These are phyloP conservation scores for Ceratocystis variospora DNA, from an alignment of 2,329 filamentous ascomycete species.

Conservation along the genomic window DNA sequence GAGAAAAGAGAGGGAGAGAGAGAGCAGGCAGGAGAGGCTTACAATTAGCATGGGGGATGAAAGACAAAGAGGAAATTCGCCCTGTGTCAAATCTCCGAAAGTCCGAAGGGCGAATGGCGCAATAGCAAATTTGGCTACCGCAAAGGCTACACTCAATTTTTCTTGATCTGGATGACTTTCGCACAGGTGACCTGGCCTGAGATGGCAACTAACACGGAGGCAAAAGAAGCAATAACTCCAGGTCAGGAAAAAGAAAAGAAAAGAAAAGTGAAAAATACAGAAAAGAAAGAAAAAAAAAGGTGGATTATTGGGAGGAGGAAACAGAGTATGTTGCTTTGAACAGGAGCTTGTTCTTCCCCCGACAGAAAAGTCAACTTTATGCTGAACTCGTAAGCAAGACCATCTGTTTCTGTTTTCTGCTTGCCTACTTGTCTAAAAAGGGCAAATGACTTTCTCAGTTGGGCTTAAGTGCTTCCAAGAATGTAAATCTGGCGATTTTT, in stretches of 20 bases:
- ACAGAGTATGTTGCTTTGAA: not conserved
- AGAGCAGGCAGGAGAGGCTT: not conserved
- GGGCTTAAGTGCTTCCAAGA: constrained; percentile 18
- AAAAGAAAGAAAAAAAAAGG: not conserved
- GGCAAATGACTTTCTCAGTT: constrained; percentile 7
- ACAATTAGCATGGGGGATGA: not conserved
- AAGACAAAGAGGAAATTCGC: constrained; percentile 7
- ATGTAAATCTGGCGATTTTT: constrained; percentile 10
- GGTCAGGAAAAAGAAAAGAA: no score
- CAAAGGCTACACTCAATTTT: not conserved
- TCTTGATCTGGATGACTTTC: not conserved
- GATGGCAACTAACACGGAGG: constrained; percentile 14
- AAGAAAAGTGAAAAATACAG: no score
- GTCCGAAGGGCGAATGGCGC: constrained; percentile 9
- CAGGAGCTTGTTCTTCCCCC: not conserved
- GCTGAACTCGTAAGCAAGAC: not conserved
- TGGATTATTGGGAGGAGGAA: not conserved
- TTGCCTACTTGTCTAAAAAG: not conserved
- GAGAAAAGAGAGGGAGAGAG: not conserved
- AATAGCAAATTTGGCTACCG: not conserved
- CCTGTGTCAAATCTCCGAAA: constrained; percentile 16
- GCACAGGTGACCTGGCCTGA: constrained; percentile 12
- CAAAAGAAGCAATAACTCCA: constrained; percentile 1
- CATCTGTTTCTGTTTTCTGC: not conserved
- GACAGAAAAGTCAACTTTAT: not conserved